phyloP scores from a whole-genome alignment of 1,284 basidiomycete genomes.

The Malassezia pachydermatis region DNA sequence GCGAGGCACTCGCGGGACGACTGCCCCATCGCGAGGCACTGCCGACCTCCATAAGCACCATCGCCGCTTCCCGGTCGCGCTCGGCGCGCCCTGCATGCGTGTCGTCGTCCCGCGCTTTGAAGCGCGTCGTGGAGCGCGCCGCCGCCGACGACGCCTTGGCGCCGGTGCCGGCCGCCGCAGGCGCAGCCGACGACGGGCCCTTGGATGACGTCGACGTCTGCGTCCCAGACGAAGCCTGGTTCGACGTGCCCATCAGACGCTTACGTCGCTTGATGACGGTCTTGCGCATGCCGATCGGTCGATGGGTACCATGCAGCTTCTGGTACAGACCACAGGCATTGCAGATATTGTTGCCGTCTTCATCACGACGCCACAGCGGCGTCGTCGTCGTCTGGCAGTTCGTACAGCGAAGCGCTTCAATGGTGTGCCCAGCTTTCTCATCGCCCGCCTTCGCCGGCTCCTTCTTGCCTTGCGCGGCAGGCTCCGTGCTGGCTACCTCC shows the following conservation, averaged over 20 bases:
- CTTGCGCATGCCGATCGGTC: constrained; percentile 97
- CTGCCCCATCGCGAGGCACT: constrained; percentile 11
- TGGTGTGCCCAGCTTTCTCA: constrained; percentile 13
- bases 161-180: not conserved
- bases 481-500: not conserved
- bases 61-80: constrained; percentile 41
- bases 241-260: constrained; percentile 61
- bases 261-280: constrained; percentile 95
- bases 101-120: not conserved
- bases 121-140: not conserved
- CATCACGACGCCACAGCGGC: constrained; percentile 80
- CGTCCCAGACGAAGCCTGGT: not conserved
- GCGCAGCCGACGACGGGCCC: not conserved
- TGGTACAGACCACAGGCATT: constrained; percentile 84
- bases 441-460: not conserved
- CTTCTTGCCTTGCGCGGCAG: not conserved
- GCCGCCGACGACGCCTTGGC: not conserved
- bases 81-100: constrained; percentile 25
- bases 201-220: not conserved
- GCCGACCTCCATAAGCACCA: constrained; percentile 43
- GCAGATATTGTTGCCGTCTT: constrained; percentile 81
- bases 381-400: constrained; percentile 81
- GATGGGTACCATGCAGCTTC: constrained; percentile 91
- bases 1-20: not conserved
- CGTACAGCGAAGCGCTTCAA: constrained; percentile 55